Base-by-base conservation (phyloP, 139 green algal species). In the Chlorella sorokiniana region DNA sequence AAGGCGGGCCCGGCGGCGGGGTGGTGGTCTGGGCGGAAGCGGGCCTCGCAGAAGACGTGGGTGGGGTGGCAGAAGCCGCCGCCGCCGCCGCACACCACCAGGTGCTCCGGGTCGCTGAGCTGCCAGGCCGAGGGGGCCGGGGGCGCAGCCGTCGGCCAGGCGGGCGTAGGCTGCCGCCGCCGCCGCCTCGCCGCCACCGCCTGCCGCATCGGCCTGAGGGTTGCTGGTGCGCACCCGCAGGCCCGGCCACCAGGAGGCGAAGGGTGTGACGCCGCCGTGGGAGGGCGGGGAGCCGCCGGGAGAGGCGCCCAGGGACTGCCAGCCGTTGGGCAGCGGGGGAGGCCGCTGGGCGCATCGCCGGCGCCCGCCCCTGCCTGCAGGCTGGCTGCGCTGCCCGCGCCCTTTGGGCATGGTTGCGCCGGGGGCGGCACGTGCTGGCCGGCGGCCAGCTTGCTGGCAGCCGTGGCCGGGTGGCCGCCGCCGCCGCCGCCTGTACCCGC, bases 1-100 rank as follows among this genome's bases (percentile, higher is more conserved):
- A 87, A 84, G 56, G 86, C 48, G 44, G 84, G 73, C 9, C 91
- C 90, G 25, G 93, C 92, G 0, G 89, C 88, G 0, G 87, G 85
- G 78, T 94, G 89, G 16, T 85, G 83, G 48, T 86, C 65, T 29
- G 85, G 85, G 0, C 81, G 69, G 82, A 95, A 96, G 35, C 88
- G 74, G 6, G 87, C 68, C 51, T 91, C 85, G 29, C 88, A 86
- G 69, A 97, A 97, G 22, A 96, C 87, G 75, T 98, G 94, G 1
- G 94, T 98, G 38, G 94, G 94, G 90, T 98, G 94, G 78, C 95
- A 77, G 81, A 98, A 98, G 31, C 90, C 94, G 33, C 94, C 94
- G 14, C 94, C 94, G 25, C 80, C 51, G 40, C 94, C 94, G 42
- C 91, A 91, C 25, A 94, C 88, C 14, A 98, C 91, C 52, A 98